Percentiles rank a stretch among this genome's conserved stretches.
These are phyloP conservation scores for Rosellinia necatrix DNA, from an alignment of 2,329 filamentous ascomycete genomes.

Conservation along the genomic window DNA sequence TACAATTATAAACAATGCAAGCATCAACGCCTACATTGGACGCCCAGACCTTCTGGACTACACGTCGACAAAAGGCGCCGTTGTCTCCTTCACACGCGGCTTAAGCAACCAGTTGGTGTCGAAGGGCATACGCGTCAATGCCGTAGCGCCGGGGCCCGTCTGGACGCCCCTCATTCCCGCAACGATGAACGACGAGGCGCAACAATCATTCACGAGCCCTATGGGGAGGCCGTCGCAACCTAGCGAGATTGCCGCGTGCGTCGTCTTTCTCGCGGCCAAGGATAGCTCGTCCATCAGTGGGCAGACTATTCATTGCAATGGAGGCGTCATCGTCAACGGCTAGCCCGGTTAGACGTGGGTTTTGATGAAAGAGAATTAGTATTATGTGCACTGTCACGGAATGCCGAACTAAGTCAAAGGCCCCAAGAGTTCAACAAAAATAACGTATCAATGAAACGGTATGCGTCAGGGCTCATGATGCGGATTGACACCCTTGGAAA, in stretches of 20 bases:
- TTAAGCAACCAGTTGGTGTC: constrained; percentile 74
- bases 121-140: constrained; percentile 66
- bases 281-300: constrained; percentile 78
- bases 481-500: too few species aligned
- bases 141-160: constrained; percentile 75
- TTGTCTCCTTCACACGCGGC: constrained; percentile 78
- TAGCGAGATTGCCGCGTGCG: constrained; percentile 79
- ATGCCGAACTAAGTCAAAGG: too few species aligned
- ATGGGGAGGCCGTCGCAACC: constrained; percentile 81
- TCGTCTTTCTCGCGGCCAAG: constrained; percentile 77
- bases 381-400: too few species aligned
- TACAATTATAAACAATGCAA: constrained; percentile 84
- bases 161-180: constrained; percentile 77
- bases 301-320: constrained; percentile 64
- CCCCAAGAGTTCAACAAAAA: too few species aligned
- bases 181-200: constrained; percentile 71
- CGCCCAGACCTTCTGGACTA: constrained; percentile 82
- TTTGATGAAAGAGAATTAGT: too few species aligned
- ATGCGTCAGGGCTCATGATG: too few species aligned
- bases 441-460: too few species aligned
- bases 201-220: constrained; percentile 73
- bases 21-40: constrained; percentile 82
- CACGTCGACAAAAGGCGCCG: constrained; percentile 78
- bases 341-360: constrained; percentile 32
- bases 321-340: constrained; percentile 54